Evolutionary conservation across 2,329 filamentous ascomycete genomes (phyloP), one percentile per base, ranked within the genome.

Genomic region (Penicillium sp.): DNA sequence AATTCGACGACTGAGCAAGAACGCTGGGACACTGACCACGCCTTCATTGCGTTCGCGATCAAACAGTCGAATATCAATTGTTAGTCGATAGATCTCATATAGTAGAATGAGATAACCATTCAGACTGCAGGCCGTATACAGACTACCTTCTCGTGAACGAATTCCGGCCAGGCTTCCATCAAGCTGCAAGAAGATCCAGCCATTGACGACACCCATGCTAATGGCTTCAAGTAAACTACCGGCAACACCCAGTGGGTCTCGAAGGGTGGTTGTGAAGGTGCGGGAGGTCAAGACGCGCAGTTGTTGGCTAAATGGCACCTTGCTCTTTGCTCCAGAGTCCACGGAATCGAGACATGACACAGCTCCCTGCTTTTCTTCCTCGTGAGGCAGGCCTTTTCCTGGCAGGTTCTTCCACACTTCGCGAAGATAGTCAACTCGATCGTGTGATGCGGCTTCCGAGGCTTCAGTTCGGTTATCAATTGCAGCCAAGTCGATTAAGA

Each of bases 51-150:
- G 82, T 67, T 93, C 90, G 54, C 90, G 85, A 65, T 93, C 90
- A 66, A 91, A 93, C 0, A 89, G 80, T 26, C 85, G 84, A 14
- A 93, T 90, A 60, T 93, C 90, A 49, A 89, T 82, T 0, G 87
- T 90, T 56, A 93, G 76, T 4, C 90, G 85, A 65, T 90, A 93
- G 0, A 85, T 87, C 71, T 93, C 90, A 59, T 90, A 92, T 13
- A 91, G 79, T 11, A 93, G 78, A 49, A 91, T 87, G 3, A 93
- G 79, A 67, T 93, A 93, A 1, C 89, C 89, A 66, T 93, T 90
- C 6, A 93, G 78, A 4, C 84, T 87, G 7, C 87, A 81, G 0
- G 87, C 85, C 2, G 84, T 90, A 65, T 92, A 93, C 0, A 93
- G 74, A 6, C 87, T 88, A 49, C 88, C 90, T 70, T 92, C 78